A percentile compares a stretch with the other conserved stretches of the same genome.
phyloP scores from a whole-genome alignment of 2,329 filamentous ascomycete species.

The Orbilia blumenaviensis region DNA sequence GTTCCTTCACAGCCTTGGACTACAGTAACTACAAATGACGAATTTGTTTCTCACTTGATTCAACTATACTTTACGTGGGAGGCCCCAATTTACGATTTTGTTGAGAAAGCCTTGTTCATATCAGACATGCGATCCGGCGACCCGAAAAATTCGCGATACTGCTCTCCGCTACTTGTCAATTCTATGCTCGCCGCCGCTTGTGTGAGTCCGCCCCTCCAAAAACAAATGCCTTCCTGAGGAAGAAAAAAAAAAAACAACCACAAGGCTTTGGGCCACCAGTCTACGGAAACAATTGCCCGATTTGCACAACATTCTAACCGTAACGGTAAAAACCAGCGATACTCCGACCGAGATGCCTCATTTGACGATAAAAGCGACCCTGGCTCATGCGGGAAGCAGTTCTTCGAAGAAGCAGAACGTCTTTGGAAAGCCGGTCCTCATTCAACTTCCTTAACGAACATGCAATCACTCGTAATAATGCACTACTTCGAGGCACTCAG shows the following conservation, averaged over 20 bases:
- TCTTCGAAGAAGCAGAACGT: slow-evolving; percentile 36
- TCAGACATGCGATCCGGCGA: slow-evolving; percentile 29
- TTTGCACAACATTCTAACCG: neutral
- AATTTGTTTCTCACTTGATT: slow-evolving; percentile 48
- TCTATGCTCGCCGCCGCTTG: slow-evolving; percentile 35
- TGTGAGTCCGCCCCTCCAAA: slow-evolving; percentile 6
- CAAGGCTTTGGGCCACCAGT: neutral
- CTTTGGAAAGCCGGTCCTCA: slow-evolving; percentile 6
- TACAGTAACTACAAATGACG: slow-evolving; percentile 26
- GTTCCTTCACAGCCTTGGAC: slow-evolving; percentile 52
- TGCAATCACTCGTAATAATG: slow-evolving; percentile 41
- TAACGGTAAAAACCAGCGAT: neutral
- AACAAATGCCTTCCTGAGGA: neutral
- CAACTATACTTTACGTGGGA: slow-evolving; percentile 51
- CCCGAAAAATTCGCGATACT: slow-evolving; percentile 16
- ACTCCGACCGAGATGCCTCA: slow-evolving; percentile 36
- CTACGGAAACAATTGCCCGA: neutral
- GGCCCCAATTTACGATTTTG: slow-evolving; percentile 35
- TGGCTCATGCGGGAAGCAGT: slow-evolving; percentile 18
- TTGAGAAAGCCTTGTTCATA: slow-evolving; percentile 33
- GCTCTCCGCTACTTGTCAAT: slow-evolving; percentile 40
- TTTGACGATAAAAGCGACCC: slow-evolving; percentile 1
- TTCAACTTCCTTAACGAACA: slow-evolving; percentile 22
- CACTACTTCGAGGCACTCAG: slow-evolving; percentile 33
- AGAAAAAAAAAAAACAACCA: no score